These are phyloP conservation scores for Boletales sp. DNA, from an alignment of 768 basidiomycete species.

Conservation along the genomic window DNA sequence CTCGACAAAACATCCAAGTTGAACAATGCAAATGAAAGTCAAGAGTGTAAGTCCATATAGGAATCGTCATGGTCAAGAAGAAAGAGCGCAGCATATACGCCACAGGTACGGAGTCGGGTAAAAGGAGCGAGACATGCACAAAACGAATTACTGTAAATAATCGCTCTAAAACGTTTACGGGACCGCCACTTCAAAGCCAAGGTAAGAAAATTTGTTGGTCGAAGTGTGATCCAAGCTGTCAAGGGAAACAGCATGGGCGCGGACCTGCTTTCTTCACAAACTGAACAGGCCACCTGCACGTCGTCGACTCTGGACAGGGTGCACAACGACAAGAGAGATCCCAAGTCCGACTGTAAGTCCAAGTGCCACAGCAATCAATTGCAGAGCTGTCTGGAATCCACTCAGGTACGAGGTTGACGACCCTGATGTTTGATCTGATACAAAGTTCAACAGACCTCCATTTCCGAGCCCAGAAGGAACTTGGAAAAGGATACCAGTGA, in stretches of 20 bases:
- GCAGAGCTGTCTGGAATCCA: constrained; percentile 73
- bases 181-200: no score
- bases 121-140: constrained; percentile 1
- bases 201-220: no score
- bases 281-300: constrained; percentile 63
- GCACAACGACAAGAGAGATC: constrained; percentile 61
- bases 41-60: no score
- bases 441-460: constrained; percentile 75
- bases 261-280: constrained; percentile 31
- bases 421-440: constrained; percentile 50
- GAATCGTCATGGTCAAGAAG: no score
- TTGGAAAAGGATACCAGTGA: constrained; percentile 82
- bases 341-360: constrained; percentile 80
- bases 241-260: background rate
- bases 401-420: constrained; percentile 55
- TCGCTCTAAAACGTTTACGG: constrained; percentile 1
- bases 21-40: no score
- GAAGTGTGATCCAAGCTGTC: background rate
- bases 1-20: no score
- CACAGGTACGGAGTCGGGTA: no score
- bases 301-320: constrained; percentile 57
- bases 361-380: constrained; percentile 73
- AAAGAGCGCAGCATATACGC: no score
- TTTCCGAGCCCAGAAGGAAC: constrained; percentile 78
- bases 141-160: constrained; percentile 10